These are phyloP conservation scores for Metschnikowia hibisci DNA, from an alignment of 805 yeast genomes.

Conservation along the genomic window DNA sequence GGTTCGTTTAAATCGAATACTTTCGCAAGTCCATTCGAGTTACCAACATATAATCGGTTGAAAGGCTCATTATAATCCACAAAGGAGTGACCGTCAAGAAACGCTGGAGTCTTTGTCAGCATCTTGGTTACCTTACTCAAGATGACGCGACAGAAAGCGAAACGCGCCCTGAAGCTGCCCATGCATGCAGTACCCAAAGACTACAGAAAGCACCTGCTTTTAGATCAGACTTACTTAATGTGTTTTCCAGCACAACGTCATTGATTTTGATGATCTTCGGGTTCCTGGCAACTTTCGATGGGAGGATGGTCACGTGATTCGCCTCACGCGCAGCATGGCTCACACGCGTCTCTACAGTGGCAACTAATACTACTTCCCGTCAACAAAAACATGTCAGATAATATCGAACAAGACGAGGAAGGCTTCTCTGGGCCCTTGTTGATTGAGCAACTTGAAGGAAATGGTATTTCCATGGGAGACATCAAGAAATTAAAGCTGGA, in stretches of 20 bases:
- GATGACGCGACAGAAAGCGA: slow-evolving; percentile 2
- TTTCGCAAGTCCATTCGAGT: slow-evolving; percentile 51
- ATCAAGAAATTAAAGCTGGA: slow-evolving; percentile 74
- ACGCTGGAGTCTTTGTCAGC: slow-evolving; percentile 31
- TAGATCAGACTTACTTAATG: too few species aligned
- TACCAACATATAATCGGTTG: slow-evolving; percentile 46
- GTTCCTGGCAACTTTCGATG: too few species aligned
- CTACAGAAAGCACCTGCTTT: background rate
- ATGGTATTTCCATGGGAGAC: slow-evolving; percentile 81
- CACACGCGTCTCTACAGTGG: slow-evolving; percentile 1
- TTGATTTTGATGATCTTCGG: too few species aligned
- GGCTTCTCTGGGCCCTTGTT: slow-evolving; percentile 56
- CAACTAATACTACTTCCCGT: too few species aligned
- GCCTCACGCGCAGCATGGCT: background rate
- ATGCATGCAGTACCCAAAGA: background rate
- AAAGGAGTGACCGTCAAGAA: slow-evolving; percentile 39
- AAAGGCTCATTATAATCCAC: slow-evolving; percentile 23
- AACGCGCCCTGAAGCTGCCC: slow-evolving; percentile 1
- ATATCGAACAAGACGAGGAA: slow-evolving; percentile 42
- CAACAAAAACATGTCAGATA: slow-evolving; percentile 11
- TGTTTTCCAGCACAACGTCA: too few species aligned
- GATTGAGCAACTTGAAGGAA: slow-evolving; percentile 59
- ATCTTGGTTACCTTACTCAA: slow-evolving; percentile 1
- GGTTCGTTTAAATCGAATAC: slow-evolving; percentile 45
- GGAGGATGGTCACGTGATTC: background rate